A percentile compares a stretch with the other conserved stretches of the same genome.
Conservation (phyloP, 73 alveolate genomes). For the Symbiodinium natans region DNA sequence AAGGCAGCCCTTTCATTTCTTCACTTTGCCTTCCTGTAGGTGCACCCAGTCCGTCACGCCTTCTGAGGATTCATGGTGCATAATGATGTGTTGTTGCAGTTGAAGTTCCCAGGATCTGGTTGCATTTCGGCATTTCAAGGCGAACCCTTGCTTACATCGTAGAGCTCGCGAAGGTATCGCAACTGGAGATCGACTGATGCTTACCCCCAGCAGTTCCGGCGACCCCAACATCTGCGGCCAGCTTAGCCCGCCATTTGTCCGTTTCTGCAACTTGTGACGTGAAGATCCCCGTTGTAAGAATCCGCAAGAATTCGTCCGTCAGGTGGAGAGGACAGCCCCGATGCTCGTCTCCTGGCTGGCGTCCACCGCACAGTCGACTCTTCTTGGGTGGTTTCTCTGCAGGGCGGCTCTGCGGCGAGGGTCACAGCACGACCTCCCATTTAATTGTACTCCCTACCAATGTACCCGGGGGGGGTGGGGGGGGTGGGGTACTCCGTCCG, state of each 20-base stretch:
- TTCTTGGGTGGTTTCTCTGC: background rate
- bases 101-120: too few species aligned
- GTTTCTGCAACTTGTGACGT: background rate
- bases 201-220: background rate
- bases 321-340: background rate
- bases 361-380: background rate
- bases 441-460: too few species aligned
- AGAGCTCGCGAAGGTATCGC: background rate
- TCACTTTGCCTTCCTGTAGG: too few species aligned
- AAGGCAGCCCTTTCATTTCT: background rate
- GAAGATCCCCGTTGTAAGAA: background rate
- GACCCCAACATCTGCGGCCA: background rate
- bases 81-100: too few species aligned
- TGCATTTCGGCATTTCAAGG: too few species aligned
- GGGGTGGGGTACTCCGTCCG: too few species aligned
- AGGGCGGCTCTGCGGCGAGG: background rate
- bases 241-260: background rate
- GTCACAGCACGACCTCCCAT: too few species aligned
- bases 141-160: too few species aligned
- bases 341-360: background rate
- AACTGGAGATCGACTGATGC: conserved; percentile 5
- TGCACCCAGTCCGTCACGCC: too few species aligned
- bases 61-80: too few species aligned
- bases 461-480: background rate
- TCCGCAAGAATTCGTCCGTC: too few species aligned